A percentile compares a stretch with the other conserved stretches of the same genome.
Evolutionary conservation across 495 filamentous ascomycete genomes (phyloP).

Genomic region (Platismatia glauca): DNA sequence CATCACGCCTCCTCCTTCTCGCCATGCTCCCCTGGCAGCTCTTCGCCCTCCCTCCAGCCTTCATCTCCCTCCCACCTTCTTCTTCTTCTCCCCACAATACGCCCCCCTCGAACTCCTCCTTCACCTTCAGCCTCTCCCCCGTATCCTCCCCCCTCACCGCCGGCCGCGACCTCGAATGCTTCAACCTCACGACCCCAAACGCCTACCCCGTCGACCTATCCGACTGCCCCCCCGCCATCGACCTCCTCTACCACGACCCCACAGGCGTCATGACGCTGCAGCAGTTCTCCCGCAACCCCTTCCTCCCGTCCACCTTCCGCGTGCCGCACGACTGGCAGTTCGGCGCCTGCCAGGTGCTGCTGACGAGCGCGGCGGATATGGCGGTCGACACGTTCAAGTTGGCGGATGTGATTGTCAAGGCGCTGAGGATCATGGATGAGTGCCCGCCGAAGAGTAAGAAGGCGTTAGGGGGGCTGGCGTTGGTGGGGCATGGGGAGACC

Average conservation of each 20-base stretch:
- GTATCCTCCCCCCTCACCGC: neutral
- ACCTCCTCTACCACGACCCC: slow-evolving; percentile 1
- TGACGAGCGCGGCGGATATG: neutral
- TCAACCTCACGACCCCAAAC: neutral
- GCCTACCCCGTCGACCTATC: neutral
- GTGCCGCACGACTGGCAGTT: neutral
- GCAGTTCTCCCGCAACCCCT: neutral
- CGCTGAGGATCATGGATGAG: neutral
- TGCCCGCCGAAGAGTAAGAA: slow-evolving; percentile 2
- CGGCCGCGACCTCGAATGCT: slow-evolving; percentile 1
- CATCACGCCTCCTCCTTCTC: neutral
- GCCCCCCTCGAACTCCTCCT: too few species aligned
- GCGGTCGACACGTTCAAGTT: neutral
- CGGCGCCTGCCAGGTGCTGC: neutral
- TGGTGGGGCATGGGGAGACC: neutral
- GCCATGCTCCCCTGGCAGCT: neutral
- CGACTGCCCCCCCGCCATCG: slow-evolving; percentile 5
- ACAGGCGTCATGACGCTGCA: neutral
- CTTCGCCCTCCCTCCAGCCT: neutral
- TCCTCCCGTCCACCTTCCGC: neutral
- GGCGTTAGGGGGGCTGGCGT: neutral
- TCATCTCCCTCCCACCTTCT: too few species aligned
- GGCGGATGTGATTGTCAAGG: neutral
- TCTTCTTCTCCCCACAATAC: too few species aligned
- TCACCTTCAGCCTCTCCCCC: neutral